These are phyloP conservation scores for Lathyrus oleraceus DNA, from an alignment of 306 rosid species.

Conservation along the genomic window DNA sequence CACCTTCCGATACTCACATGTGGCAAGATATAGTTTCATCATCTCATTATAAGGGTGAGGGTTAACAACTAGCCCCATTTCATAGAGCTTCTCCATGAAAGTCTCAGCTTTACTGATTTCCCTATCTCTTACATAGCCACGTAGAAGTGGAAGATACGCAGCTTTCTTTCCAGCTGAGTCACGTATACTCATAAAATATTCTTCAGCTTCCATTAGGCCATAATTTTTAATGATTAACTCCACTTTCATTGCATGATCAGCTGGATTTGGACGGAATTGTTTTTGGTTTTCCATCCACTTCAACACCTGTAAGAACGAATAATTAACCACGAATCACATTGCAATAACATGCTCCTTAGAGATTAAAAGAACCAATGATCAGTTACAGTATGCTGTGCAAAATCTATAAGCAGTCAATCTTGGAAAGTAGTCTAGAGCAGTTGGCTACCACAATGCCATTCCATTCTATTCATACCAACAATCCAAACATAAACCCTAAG, in stretches of 20 bases:
- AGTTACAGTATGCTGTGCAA: not conserved
- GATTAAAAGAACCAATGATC: not conserved
- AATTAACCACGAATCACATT: not conserved
- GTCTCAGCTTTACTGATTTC: conserved; percentile 61
- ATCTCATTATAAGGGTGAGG: conserved; percentile 76
- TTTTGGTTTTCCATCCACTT: conserved; percentile 63
- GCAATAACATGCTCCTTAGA: not conserved
- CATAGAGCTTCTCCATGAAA: conserved; percentile 68
- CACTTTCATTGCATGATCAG: conserved; percentile 60
- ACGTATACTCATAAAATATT: conserved; percentile 50
- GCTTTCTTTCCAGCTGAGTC: conserved; percentile 60
- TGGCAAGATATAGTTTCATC: conserved; percentile 80
- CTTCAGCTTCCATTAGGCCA: conserved; percentile 68
- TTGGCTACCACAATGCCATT: too few relatives aligned
- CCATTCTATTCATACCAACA: too few relatives aligned
- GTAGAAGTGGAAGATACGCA: conserved; percentile 60
- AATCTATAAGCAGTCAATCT: not conserved
- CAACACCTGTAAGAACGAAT: conserved; percentile 48
- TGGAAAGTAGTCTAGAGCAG: not conserved
- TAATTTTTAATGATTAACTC: conserved; percentile 52
- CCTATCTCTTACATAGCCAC: conserved; percentile 55
- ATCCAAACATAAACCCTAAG: not conserved
- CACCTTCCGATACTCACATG: conserved; percentile 60
- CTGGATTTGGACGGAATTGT: conserved; percentile 38
- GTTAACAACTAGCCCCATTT: conserved; percentile 60